phyloP scores from a whole-genome alignment of 768 basidiomycete genomes.

The Russula virescens region DNA sequence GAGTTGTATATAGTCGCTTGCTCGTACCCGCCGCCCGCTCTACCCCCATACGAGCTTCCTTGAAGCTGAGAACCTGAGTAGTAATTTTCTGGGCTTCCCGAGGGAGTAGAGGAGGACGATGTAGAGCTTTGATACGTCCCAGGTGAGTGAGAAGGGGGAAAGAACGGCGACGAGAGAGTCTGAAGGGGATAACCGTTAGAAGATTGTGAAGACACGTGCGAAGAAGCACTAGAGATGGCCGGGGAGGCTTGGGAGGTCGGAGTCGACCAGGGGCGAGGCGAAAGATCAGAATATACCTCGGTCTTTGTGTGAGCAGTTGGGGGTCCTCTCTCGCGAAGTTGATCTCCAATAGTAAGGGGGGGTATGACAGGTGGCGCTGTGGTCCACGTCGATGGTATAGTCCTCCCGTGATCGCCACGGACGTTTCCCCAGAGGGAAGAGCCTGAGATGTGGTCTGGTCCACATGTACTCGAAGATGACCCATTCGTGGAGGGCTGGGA shows the following conservation, averaged over 20 bases:
- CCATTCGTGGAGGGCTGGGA: slow-evolving; percentile 8
- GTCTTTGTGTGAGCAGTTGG: slow-evolving; percentile 7
- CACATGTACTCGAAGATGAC: slow-evolving; percentile 9
- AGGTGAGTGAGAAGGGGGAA: slow-evolving; percentile 22
- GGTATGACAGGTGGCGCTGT: slow-evolving; percentile 13
- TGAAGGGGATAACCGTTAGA: slow-evolving; percentile 20
- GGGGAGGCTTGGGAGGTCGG: slow-evolving; percentile 14
- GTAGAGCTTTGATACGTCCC: slow-evolving; percentile 19
- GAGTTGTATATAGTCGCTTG: slow-evolving; percentile 12
- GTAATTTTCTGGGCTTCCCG: slow-evolving; percentile 22
- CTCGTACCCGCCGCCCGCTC: slow-evolving; percentile 18
- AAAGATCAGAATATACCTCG: slow-evolving; percentile 21
- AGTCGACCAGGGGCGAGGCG: slow-evolving; percentile 22
- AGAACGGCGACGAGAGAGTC: slow-evolving; percentile 23
- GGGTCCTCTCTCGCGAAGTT: slow-evolving; percentile 15
- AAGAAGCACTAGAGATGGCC: slow-evolving; percentile 16
- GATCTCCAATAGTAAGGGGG: slow-evolving; percentile 15
- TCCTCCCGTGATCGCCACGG: slow-evolving; percentile 14
- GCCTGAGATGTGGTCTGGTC: slow-evolving; percentile 8
- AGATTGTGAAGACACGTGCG: slow-evolving; percentile 13
- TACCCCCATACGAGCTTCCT: slow-evolving; percentile 13
- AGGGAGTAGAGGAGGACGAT: slow-evolving; percentile 15
- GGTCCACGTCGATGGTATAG: slow-evolving; percentile 10
- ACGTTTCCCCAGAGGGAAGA: slow-evolving; percentile 11
- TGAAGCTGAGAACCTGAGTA: slow-evolving; percentile 18